Evolutionary conservation across 2,329 filamentous ascomycete genomes (phyloP), one percentile per base, ranked within the genome.

Genomic region (Epicoccum nigrum): DNA sequence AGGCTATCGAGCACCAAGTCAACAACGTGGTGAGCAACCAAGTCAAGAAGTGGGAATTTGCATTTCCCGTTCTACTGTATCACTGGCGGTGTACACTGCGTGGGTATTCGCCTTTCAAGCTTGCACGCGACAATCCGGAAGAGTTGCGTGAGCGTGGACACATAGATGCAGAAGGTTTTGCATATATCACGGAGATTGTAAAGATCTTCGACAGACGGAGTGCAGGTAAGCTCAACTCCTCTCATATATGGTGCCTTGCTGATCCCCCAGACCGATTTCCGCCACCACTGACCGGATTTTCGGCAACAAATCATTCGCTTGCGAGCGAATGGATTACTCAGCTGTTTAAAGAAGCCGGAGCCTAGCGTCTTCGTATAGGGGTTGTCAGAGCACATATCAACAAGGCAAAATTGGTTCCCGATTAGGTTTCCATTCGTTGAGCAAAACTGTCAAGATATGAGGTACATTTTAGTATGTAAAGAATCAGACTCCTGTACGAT

Each of bases 21-120:
- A 68, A 60, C 51, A 67, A 59, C 34, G 67, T 72, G 4, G 68
- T 73, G 11, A 65, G 53, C 25, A 63, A 54, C 12, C 70, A 73
- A 41, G 64, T 71, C 37, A 62, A 65, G 28, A 67, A 72, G 21
- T 74, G 69, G 70, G 63, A 72, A n/a, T 63, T 63, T 12, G 60
- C 68, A 4, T 69, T 67, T 19, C 58, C 60, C 0, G 59, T 71
- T n/a, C 50, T 73, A 20, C 52, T 72, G 12, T 59, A 65, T 25
- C 66, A 72, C 38, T 74, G 70, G 67, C 64, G 62, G 15, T 63
- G 63, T 31, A 62, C 65, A 4, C 53, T 73, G 6, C 65, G 69
- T 2, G 65, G 60, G 11, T 72, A 67, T 39, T 58, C 55, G 17
- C 70, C 70, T 1, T 72, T 72, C 58, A 68, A 67, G 32, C 28